Percentiles rank a stretch among this genome's conserved stretches.
These are phyloP conservation scores for Hypoxylon sp. DNA, from an alignment of 2,329 filamentous ascomycete species.

Conservation along the genomic window DNA sequence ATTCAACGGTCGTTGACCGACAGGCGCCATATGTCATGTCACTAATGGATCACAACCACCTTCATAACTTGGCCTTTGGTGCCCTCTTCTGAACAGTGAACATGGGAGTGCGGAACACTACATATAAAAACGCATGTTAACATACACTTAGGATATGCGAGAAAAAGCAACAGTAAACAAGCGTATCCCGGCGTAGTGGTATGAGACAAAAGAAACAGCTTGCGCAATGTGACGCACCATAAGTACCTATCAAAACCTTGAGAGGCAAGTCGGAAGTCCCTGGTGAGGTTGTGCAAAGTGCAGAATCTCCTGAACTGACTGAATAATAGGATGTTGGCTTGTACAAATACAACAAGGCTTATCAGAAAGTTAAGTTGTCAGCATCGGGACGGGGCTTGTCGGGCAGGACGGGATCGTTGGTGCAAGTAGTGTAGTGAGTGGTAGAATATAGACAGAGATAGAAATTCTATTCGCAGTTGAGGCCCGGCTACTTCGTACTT, in stretches of 20 bases:
- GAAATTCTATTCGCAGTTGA: constrained; percentile 24
- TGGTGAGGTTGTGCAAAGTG: neutral
- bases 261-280: neutral
- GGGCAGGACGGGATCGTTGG: neutral
- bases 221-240: constrained; percentile 31
- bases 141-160: neutral
- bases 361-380: constrained; percentile 11
- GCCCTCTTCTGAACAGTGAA: constrained; percentile 24
- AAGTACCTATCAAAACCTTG: constrained; percentile 19
- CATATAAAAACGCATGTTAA: constrained; percentile 26
- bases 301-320: neutral
- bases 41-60: constrained; percentile 15
- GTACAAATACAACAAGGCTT: constrained; percentile 23
- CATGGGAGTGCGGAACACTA: constrained; percentile 29
- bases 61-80: constrained; percentile 30
- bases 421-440: constrained; percentile 5
- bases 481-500: constrained; percentile 3
- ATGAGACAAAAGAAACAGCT: constrained; percentile 17
- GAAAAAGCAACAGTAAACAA: constrained; percentile 13
- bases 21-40: constrained; percentile 45
- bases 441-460: constrained; percentile 15
- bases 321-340: constrained; percentile 8
- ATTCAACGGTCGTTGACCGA: constrained; percentile 33
- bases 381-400: neutral
- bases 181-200: constrained; percentile 9